phyloP scores from a whole-genome alignment of 192 early-diverging fungal species.

The Pecoramyces ruminantium region DNA sequence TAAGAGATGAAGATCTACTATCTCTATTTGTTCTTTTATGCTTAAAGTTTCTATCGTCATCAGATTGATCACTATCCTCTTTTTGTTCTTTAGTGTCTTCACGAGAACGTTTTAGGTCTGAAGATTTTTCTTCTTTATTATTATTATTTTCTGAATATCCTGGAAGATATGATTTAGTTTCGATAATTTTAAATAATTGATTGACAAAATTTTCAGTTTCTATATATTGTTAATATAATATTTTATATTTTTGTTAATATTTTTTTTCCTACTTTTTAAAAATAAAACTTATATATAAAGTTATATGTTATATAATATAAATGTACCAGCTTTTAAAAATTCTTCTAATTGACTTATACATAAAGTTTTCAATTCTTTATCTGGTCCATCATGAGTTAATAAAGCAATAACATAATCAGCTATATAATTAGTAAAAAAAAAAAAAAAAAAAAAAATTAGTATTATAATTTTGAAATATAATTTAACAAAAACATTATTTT shows the following conservation, averaged over 20 bases:
- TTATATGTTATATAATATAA: no score
- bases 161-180: conserved; percentile 18
- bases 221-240: no score
- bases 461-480: no score
- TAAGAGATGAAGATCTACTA: neutral
- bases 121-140: conserved; percentile 8
- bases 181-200: conserved; percentile 32
- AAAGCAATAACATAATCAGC: conserved; percentile 60
- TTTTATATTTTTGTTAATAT: no score
- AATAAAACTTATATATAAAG: neutral
- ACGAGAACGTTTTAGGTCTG: neutral
- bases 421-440: neutral
- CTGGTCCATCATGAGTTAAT: conserved; percentile 43
- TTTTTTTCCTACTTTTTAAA: neutral
- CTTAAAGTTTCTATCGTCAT: conserved; percentile 53
- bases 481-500: no score
- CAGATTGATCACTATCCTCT: conserved; percentile 31
- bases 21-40: conserved; percentile 9
- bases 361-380: conserved; percentile 29
- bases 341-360: conserved; percentile 52
- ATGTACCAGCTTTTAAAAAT: conserved; percentile 50
- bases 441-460: no score
- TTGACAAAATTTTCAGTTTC: conserved; percentile 50
- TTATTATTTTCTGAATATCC: neutral
- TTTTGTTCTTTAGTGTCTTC: neutral